Evolutionary conservation across 1,284 basidiomycete species (phyloP).

Genomic region (Ganoderma sp.): DNA sequence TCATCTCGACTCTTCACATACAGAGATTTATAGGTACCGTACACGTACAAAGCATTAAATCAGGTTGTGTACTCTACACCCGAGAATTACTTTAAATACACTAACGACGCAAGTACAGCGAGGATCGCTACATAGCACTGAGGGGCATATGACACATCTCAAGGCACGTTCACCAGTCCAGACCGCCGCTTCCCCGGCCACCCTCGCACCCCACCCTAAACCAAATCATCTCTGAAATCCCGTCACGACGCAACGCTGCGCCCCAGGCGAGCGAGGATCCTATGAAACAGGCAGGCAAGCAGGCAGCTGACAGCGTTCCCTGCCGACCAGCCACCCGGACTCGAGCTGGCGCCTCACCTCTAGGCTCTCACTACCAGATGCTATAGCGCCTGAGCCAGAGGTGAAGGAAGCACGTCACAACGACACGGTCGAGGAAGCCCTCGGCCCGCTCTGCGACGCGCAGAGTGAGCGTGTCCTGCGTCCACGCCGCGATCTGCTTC

Average conservation of each 20-base stretch:
- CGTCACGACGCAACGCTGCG: background rate
- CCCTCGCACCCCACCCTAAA: background rate
- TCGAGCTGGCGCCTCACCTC: conserved; percentile 13
- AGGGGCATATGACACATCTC: conserved; percentile 9
- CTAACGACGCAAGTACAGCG: conserved; percentile 23
- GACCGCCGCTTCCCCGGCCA: background rate
- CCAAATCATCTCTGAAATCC: background rate
- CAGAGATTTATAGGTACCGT: conserved; percentile 7
- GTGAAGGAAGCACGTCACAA: conserved; percentile 62
- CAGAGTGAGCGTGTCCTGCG: conserved; percentile 46
- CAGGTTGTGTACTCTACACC: conserved; percentile 24
- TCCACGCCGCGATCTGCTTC: conserved; percentile 57
- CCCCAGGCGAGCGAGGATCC: background rate
- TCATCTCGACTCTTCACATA: conserved; percentile 12
- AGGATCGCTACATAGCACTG: conserved; percentile 4
- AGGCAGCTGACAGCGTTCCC: conserved; percentile 2
- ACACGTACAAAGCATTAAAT: conserved; percentile 25
- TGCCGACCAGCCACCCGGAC: background rate
- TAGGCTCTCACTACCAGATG: conserved; percentile 30
- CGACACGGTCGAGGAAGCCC: conserved; percentile 55
- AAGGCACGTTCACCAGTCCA: conserved; percentile 2
- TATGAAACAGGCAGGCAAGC: background rate
- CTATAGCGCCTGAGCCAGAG: conserved; percentile 52
- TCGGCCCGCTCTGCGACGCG: conserved; percentile 48
- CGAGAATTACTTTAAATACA: conserved; percentile 26